These are phyloP conservation scores for Chloropicon primus DNA, from an alignment of 139 green algal species.

Conservation along the genomic window DNA sequence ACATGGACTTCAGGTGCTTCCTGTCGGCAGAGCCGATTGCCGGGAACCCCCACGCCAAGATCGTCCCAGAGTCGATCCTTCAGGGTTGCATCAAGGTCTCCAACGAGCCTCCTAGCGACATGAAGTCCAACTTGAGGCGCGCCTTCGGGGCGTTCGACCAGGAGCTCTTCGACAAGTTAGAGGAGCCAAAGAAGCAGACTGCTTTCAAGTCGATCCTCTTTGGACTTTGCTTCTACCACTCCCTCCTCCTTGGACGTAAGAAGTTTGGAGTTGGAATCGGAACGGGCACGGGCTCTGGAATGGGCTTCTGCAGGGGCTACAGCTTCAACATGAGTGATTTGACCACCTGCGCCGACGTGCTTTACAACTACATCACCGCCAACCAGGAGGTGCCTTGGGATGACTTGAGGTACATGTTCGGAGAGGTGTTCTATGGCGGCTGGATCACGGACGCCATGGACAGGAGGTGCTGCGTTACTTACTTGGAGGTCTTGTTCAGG, in stretches of 20 bases:
- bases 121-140: slow-evolving; percentile 77
- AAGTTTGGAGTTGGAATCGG: slow-evolving; percentile 78
- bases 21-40: slow-evolving; percentile 81
- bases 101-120: slow-evolving; percentile 72
- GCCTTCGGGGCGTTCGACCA: slow-evolving; percentile 54
- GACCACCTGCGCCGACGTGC: slow-evolving; percentile 65
- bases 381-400: slow-evolving; percentile 56
- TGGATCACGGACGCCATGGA: slow-evolving; percentile 80
- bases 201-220: slow-evolving; percentile 65
- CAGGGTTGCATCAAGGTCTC: slow-evolving; percentile 71
- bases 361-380: slow-evolving; percentile 72
- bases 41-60: slow-evolving; percentile 62
- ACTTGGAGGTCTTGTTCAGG: slow-evolving; percentile 64
- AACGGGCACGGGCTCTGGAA: slow-evolving; percentile 53
- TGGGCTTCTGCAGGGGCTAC: slow-evolving; percentile 79
- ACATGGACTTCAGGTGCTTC: slow-evolving; percentile 79
- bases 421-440: slow-evolving; percentile 76
- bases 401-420: slow-evolving; percentile 79
- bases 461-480: slow-evolving; percentile 65
- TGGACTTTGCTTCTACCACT: slow-evolving; percentile 81
- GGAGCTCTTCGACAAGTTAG: slow-evolving; percentile 42
- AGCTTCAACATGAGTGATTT: slow-evolving; percentile 81
- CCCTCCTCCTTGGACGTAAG: slow-evolving; percentile 72
- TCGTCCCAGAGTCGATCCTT: slow-evolving; percentile 69
- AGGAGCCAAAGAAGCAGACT: slow-evolving; percentile 40